Evolutionary conservation across 768 basidiomycete genomes (phyloP).

Genomic region (Dioszegia crocea): DNA sequence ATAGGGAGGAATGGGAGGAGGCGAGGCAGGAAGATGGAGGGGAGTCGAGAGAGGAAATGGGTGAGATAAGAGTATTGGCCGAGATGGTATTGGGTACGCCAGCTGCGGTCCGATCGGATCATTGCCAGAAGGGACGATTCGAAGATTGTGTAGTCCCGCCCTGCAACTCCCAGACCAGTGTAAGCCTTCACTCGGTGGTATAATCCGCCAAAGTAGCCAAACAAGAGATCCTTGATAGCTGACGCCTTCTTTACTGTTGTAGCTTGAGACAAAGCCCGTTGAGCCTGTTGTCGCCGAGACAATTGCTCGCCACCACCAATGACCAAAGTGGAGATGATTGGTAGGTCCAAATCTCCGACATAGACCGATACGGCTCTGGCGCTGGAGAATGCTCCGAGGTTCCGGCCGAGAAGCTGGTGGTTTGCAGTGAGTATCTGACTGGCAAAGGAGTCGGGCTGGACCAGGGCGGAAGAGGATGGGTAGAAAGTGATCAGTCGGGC

Average conservation of each 20-base stretch:
- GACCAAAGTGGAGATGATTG: constrained; percentile 20
- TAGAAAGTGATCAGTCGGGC: constrained; percentile 42
- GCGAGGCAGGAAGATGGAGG: constrained; percentile 16
- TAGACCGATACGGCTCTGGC: constrained; percentile 35
- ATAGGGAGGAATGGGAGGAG: constrained; percentile 19
- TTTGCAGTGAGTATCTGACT: constrained; percentile 36
- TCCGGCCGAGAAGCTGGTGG: constrained; percentile 32
- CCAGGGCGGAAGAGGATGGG: constrained; percentile 34
- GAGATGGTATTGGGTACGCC: constrained; percentile 6
- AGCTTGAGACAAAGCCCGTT: constrained; percentile 4
- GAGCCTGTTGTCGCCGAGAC: constrained; percentile 21
- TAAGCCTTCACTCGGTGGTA: constrained; percentile 16
- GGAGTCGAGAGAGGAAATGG: constrained; percentile 22
- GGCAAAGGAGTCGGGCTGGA: constrained; percentile 38
- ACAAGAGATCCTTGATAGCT: constrained; percentile 25
- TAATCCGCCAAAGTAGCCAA: constrained; percentile 15
- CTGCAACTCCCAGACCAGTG: constrained; percentile 21
- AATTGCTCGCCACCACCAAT: constrained; percentile 12
- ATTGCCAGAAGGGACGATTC: constrained; percentile 25
- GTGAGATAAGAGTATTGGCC: constrained; percentile 31
- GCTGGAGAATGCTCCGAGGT: constrained; percentile 31
- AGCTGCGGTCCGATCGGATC: constrained; percentile 13
- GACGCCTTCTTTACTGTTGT: constrained; percentile 12
- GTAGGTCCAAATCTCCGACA: constrained; percentile 37
- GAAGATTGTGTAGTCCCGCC: constrained; percentile 23